Base-by-base conservation (phyloP, 2,329 filamentous ascomycete species). In the Penicillium rolfsii region DNA sequence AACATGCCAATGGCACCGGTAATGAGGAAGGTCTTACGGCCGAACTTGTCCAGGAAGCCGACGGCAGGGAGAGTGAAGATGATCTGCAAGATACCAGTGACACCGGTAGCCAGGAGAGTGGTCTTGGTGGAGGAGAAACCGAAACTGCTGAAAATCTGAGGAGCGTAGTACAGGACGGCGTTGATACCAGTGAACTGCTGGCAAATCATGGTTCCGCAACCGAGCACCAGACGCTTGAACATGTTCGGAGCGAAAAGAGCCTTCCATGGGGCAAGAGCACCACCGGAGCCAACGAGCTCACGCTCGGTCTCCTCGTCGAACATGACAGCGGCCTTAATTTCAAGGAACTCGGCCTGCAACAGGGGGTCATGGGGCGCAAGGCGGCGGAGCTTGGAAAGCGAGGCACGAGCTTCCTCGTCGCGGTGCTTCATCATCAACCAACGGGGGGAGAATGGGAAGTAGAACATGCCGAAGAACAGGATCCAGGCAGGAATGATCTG, bases 401-500 rank as follows among this genome's bases (percentile, higher is more conserved):
- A 85, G 9, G 73, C 72, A 16, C 85, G 84, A 0, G 88, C 89
- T 72, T 93, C 90, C 0, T 82, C 82, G 69, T 93, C 89, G 38
- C 89, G 87, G 59, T 79, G 81, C 68, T 90, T 87, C 72, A 91
- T 87, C 8, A 90, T 78, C 1, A 94, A 83, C 89, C 89, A 93
- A 66, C 91, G 83, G 0, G 91, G 91, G 0, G 86, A 89, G 76
- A 90, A 92, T 0, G 90, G 90, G 88, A 93, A 91, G 77, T 90
- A 91, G 11, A 90, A 91, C 84, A 93, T 92, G 43, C 90, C 90
- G 11, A 83, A 68, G 30, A 88, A 85, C 1, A 94, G 83, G 4
- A 91, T 67, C 1, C 87, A 67, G 0, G 89, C 89, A 0, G 90
- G 90, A 0, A 82, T 80, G 3, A 93, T 81, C 64, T 84, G 82